phyloP scores from a whole-genome alignment of 345 rosid species.

The Rhizophora mangle region DNA sequence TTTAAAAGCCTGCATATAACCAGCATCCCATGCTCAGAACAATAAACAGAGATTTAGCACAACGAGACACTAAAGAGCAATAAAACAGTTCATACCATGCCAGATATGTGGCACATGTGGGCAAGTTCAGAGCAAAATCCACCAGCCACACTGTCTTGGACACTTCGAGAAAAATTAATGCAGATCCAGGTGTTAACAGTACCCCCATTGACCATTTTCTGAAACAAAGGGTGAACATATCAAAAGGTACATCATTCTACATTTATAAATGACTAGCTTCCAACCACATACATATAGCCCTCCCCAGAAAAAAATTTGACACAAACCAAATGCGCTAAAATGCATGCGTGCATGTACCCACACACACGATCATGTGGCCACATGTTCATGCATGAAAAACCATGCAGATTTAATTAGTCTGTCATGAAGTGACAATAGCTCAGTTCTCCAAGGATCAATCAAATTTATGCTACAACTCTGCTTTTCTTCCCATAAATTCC shows the following conservation, averaged over 20 bases:
- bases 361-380: too few relatives aligned
- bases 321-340: too few relatives aligned
- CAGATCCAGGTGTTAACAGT: conserved; percentile 87
- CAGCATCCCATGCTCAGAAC: conserved; percentile 13
- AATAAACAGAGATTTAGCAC: not conserved
- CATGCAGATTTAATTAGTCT: too few relatives aligned
- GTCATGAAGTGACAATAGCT: too few relatives aligned
- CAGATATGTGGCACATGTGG: conserved; percentile 83
- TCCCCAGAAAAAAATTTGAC: too few relatives aligned
- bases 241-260: not conserved
- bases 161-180: conserved; percentile 79
- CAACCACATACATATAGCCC: not conserved
- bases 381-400: too few relatives aligned
- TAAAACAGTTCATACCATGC: conserved; percentile 63
- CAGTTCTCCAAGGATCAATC: too few relatives aligned
- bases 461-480: too few relatives aligned
- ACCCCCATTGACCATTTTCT: conserved; percentile 99
- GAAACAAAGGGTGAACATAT: conserved; percentile 21
- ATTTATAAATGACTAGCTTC: not conserved
- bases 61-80: not conserved
- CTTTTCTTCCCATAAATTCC: too few relatives aligned
- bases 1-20: not conserved
- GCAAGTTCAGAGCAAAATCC: conserved; percentile 91
- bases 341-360: too few relatives aligned
- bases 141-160: conserved; percentile 67